Conservation (phyloP, 2,329 filamentous ascomycete genomes). For the Ophiostoma pallidulum region DNA sequence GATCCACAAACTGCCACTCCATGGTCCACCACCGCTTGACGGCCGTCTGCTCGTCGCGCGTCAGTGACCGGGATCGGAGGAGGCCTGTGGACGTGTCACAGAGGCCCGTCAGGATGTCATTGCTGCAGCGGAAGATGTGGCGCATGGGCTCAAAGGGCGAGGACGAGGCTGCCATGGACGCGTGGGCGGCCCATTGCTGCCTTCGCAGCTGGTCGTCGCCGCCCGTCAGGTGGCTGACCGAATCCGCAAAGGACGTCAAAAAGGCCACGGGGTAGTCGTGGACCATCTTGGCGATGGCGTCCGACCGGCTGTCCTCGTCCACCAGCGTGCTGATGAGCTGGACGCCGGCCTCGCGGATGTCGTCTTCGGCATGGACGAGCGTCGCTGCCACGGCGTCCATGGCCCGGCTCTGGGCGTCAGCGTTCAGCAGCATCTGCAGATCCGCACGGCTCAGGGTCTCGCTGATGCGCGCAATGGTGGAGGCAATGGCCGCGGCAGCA, state of each 20-base stretch:
- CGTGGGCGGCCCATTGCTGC: neutral
- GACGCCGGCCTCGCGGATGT: slow-evolving; percentile 69
- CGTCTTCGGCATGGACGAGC: slow-evolving; percentile 70
- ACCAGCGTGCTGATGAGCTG: slow-evolving; percentile 78
- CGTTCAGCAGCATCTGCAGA: slow-evolving; percentile 61
- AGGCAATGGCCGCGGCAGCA: slow-evolving; percentile 52
- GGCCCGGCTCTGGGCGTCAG: slow-evolving; percentile 47
- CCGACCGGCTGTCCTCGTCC: slow-evolving; percentile 46
- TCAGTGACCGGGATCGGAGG: slow-evolving; percentile 45
- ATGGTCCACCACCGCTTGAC: slow-evolving; percentile 74
- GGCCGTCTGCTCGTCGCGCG: slow-evolving; percentile 51
- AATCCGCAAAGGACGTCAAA: slow-evolving; percentile 35
- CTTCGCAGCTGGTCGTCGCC: slow-evolving; percentile 9
- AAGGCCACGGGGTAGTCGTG: slow-evolving; percentile 35
- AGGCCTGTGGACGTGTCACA: slow-evolving; percentile 48
- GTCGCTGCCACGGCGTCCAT: slow-evolving; percentile 68
- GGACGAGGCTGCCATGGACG: slow-evolving; percentile 26
- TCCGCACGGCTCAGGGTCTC: slow-evolving; percentile 59
- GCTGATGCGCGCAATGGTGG: slow-evolving; percentile 67
- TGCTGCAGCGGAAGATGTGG: slow-evolving; percentile 46
- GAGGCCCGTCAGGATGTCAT: slow-evolving; percentile 47
- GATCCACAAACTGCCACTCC: slow-evolving; percentile 72
- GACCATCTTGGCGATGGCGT: slow-evolving; percentile 39
- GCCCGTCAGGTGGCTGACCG: slow-evolving; percentile 32
- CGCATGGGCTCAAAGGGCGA: slow-evolving; percentile 49